Percentiles rank a stretch among this genome's conserved stretches.
Evolutionary conservation across 2,329 filamentous ascomycete species (phyloP).

Genomic region (Microsporum audouinii): DNA sequence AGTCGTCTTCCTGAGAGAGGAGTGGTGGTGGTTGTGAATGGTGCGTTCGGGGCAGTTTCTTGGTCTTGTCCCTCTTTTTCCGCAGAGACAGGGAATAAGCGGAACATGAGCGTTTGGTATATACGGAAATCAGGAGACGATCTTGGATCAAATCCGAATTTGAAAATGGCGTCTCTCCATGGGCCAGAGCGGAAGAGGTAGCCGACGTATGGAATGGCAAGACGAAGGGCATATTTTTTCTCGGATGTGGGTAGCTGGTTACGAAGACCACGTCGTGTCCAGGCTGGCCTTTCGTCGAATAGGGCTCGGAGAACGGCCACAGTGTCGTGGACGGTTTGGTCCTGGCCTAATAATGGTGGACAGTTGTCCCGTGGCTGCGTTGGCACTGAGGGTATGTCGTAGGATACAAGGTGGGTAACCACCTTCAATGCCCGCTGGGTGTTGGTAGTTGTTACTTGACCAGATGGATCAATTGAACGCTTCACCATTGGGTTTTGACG

Average conservation of each 20-base stretch:
- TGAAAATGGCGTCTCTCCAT: conserved; percentile 78
- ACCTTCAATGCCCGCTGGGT: conserved; percentile 47
- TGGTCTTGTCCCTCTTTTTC: conserved; percentile 11
- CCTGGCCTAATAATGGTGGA: conserved; percentile 37
- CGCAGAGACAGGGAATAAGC: conserved; percentile 42
- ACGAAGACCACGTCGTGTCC: conserved; percentile 70
- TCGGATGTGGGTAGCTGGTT: conserved; percentile 55
- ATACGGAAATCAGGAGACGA: conserved; percentile 61
- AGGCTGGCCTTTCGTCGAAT: conserved; percentile 66
- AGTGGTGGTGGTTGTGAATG: conserved; percentile 9
- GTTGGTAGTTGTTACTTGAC: conserved; percentile 50
- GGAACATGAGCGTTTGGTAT: conserved; percentile 86
- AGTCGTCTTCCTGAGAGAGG: conserved; percentile 21
- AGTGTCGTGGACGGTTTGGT: conserved; percentile 51
- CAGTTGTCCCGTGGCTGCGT: conserved; percentile 47
- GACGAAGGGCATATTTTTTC: conserved; percentile 50
- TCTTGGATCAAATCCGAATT: conserved; percentile 77
- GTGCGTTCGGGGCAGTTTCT: conserved; percentile 12
- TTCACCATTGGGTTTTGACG: conserved; percentile 74
- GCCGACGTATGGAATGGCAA: conserved; percentile 69
- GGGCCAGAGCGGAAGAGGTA: conserved; percentile 91
- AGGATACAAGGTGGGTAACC: conserved; percentile 48
- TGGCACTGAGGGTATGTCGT: conserved; percentile 53
- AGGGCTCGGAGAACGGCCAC: conserved; percentile 53
- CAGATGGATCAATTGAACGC: conserved; percentile 45